Evolutionary conservation across 2,329 filamentous ascomycete genomes (phyloP), one percentile per base, ranked within the genome.

Genomic region (Ceratocystis alfenasii): DNA sequence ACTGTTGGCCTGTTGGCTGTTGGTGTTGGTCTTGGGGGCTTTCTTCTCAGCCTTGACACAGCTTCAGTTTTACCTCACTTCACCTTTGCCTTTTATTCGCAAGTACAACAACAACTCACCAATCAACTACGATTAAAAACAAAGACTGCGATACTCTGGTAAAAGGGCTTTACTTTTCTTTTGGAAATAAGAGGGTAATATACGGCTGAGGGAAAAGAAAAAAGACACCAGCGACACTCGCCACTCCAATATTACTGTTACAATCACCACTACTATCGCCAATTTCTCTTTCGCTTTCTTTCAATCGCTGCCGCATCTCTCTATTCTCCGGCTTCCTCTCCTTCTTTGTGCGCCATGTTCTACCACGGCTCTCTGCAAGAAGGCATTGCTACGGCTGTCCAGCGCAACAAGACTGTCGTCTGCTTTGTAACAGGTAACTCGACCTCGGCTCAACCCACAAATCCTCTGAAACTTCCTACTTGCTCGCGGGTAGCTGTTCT

Each of bases 391-490:
- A 79, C 83, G 22, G 90, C 92, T 12, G 80, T 96, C 5, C 82
- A 84, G 68, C 80, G 92, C 74, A 79, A 83, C 67, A 95, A 93
- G 75, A 80, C 88, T 20, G 88, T 96, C 0, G 82, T 89, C 36
- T 95, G 90, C 76, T 95, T 96, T 75, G 87, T 96, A 41, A 84
- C 85, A 72, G 87, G 89, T 90, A 75, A 70, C 78, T 70, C 69
- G 66, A 15, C 41, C 45, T 17, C 59, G 10, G 45, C n/a, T 30
- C 25, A 5, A 20, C 25, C 28, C 5, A 20, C 22, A 36, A 36
- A 59, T 30, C 20, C 20, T 62, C 36, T 41, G 36, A 15, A 62
- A 25, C 12, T 55, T 41, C 36, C 36, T 41, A 41, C 36, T 41
- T 41, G 36, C 3, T 41, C 12, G 36, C 36, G 10, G 36, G 12